These are phyloP conservation scores for Trichosporon faecale DNA, from an alignment of 1,284 basidiomycete genomes.

Conservation along the genomic window DNA sequence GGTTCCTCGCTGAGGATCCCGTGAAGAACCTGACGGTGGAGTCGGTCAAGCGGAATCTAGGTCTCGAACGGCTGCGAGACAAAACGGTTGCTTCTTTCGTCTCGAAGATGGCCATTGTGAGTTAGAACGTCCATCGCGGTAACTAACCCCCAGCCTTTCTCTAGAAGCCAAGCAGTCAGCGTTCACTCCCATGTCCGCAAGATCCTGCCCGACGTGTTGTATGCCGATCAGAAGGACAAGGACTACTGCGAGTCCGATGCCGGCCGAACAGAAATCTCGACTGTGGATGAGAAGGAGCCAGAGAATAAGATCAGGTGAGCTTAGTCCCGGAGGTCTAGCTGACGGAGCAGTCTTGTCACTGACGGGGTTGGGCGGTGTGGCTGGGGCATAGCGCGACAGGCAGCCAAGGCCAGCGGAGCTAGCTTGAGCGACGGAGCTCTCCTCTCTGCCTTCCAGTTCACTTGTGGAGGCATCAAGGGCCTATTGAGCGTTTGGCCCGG, in stretches of 20 bases:
- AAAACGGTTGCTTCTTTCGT: conserved; percentile 28
- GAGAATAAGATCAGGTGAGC: not conserved
- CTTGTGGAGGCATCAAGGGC: conserved; percentile 35
- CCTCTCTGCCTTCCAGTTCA: conserved; percentile 35
- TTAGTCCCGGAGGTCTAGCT: not conserved
- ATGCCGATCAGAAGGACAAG: not conserved
- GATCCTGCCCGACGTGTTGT: conserved; percentile 20
- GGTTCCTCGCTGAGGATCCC: conserved; percentile 31
- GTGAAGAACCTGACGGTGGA: conserved; percentile 17
- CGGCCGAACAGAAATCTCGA: not conserved
- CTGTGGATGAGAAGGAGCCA: not conserved
- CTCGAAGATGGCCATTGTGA: conserved; percentile 23
- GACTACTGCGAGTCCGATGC: not conserved
- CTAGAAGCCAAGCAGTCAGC: conserved; percentile 21
- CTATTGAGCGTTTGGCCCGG: conserved; percentile 32
- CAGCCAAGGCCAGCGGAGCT: conserved; percentile 27
- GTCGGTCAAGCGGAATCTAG: conserved; percentile 15
- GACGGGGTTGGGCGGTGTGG: conserved; percentile 35
- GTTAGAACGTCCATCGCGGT: not conserved
- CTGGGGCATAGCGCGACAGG: conserved; percentile 20
- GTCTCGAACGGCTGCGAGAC: conserved; percentile 27
- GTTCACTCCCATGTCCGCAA: conserved; percentile 18
- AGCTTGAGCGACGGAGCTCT: conserved; percentile 12
- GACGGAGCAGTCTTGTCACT: conserved; percentile 25
- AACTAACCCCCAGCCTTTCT: conserved; percentile 23